These are phyloP conservation scores for Fraxinus latifolia DNA, from an alignment of 305 asterid genomes.

Conservation along the genomic window DNA sequence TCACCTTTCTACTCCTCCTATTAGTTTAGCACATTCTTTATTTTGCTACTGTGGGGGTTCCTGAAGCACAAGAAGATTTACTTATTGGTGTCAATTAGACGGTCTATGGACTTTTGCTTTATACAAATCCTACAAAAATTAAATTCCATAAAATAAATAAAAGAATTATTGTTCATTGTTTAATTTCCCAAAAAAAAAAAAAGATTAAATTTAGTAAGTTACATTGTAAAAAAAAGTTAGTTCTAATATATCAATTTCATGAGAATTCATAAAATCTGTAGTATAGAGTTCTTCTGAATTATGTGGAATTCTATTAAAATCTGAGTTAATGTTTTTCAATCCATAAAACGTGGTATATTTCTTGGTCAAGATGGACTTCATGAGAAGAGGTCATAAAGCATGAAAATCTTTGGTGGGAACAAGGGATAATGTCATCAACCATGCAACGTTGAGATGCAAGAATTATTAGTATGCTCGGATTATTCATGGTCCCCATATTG, in stretches of 20 bases:
- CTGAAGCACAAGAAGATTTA: background rate
- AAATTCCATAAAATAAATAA: too few relatives aligned
- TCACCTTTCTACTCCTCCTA: background rate
- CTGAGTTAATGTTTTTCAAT: background rate
- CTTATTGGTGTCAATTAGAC: background rate
- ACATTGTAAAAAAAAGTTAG: background rate
- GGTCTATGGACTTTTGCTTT: background rate
- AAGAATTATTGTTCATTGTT: background rate
- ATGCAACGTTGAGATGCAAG: background rate
- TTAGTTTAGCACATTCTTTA: background rate
- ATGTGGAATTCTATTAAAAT: background rate
- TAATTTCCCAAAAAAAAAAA: background rate
- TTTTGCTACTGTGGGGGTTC: background rate
- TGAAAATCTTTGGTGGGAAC: background rate
- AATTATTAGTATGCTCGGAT: background rate
- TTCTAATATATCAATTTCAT: background rate
- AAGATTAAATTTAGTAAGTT: background rate
- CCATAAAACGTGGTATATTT: background rate
- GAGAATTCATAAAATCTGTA: background rate
- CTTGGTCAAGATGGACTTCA: background rate
- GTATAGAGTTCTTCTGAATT: background rate
- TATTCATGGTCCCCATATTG: background rate
- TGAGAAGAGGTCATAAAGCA: background rate
- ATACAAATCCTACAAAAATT: background rate
- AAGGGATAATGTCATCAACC: background rate